Conservation (phyloP, 1,284 basidiomycete species). For the Vanrija sp. region DNA sequence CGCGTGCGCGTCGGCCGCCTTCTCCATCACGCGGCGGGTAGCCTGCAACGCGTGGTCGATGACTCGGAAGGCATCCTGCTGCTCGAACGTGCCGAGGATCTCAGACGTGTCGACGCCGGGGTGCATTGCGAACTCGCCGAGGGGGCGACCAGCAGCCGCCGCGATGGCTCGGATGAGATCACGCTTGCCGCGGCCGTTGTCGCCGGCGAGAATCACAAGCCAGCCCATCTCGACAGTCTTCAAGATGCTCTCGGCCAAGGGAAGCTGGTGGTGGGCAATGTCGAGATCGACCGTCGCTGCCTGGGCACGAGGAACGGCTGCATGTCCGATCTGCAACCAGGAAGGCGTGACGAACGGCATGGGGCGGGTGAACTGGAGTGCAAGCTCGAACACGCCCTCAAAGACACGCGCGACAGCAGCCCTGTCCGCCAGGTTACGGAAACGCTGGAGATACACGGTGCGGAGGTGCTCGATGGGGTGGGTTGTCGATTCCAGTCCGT, state of each 20-base stretch:
- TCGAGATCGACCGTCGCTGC: conserved; percentile 50
- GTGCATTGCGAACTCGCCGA: conserved; percentile 77
- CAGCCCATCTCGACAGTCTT: conserved; percentile 74
- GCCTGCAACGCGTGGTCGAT: conserved; percentile 16
- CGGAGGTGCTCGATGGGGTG: conserved; percentile 65
- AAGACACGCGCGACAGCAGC: conserved; percentile 62
- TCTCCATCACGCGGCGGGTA: conserved; percentile 15
- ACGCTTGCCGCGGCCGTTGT: conserved; percentile 74
- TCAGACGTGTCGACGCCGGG: conserved; percentile 90
- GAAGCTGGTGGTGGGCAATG: conserved; percentile 64
- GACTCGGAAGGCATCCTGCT: conserved; percentile 58
- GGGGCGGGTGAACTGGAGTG: conserved; percentile 49
- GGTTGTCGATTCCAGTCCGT: conserved; percentile 59
- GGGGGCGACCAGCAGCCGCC: conserved; percentile 61
- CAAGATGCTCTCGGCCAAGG: conserved; percentile 70
- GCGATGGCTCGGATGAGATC: conserved; percentile 70
- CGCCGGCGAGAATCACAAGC: conserved; percentile 84
- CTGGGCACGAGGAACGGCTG: conserved; percentile 53
- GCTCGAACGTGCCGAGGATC: conserved; percentile 93
- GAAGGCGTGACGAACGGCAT: conserved; percentile 57
- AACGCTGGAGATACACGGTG: conserved; percentile 78
- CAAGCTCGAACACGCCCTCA: conserved; percentile 57
- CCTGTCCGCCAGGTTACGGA: conserved; percentile 70
- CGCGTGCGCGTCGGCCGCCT: conserved; percentile 20
- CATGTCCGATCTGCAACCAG: conserved; percentile 68